Conservation (phyloP, 139 green algal genomes). For the Desmodesmus armatus region DNA sequence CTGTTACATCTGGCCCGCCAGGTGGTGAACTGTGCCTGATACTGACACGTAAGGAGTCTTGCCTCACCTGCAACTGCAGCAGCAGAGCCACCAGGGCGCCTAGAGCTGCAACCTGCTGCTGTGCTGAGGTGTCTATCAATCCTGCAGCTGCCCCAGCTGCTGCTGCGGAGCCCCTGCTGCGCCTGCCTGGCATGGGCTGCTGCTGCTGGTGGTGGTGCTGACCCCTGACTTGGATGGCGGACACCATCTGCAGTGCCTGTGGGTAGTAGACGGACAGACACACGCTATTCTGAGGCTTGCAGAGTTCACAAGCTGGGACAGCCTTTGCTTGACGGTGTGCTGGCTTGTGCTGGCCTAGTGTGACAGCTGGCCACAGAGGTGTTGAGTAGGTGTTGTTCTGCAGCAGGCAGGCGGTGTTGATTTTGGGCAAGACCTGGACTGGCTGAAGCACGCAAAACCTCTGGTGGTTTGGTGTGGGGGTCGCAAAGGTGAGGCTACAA, state of each 20-base stretch:
- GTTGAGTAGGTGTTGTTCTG: no score
- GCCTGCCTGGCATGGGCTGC: background rate
- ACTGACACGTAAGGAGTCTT: no score
- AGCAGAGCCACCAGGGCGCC: slow-evolving; percentile 69
- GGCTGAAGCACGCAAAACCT: no score
- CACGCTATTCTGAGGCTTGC: background rate
- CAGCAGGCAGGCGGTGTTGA: no score
- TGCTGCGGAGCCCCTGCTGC: background rate
- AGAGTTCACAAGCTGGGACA: background rate
- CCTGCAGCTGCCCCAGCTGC: background rate
- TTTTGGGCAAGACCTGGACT: background rate
- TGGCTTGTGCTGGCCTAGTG: no score
- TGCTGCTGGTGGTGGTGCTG: background rate
- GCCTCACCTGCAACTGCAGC: slow-evolving; percentile 46
- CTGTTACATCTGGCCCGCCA: no score
- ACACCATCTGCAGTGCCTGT: slow-evolving; percentile 28
- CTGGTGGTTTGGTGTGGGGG: no score
- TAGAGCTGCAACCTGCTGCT: slow-evolving; percentile 53
- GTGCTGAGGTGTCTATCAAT: slow-evolving; percentile 18
- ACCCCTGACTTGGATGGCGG: background rate
- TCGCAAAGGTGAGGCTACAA: no score
- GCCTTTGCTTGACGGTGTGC: no score
- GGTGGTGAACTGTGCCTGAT: no score
- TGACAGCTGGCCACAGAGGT: no score
- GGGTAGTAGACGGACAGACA: background rate